Percentiles rank a stretch among this genome's conserved stretches.
Evolutionary conservation across 768 basidiomycete species (phyloP).

Genomic region (Boletus vinaceobasis): DNA sequence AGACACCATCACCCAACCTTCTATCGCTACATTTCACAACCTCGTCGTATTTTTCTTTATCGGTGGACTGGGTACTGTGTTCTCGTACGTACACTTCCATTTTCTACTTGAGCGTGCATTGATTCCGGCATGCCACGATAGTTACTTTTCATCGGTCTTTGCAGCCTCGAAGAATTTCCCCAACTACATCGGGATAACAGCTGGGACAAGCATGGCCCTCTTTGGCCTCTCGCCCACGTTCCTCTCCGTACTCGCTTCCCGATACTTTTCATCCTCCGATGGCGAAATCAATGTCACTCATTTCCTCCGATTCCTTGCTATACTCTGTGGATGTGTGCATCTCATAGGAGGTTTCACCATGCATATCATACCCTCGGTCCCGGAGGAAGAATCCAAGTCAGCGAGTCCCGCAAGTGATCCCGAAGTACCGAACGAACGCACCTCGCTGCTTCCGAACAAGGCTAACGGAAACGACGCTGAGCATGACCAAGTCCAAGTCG

Average conservation of each 20-base stretch:
- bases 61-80: slow-evolving; percentile 64
- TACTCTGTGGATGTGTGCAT: slow-evolving; percentile 51
- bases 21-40: slow-evolving; percentile 45
- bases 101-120: neutral
- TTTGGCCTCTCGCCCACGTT: slow-evolving; percentile 83
- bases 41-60: slow-evolving; percentile 60
- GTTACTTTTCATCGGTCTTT: slow-evolving; percentile 73
- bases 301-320: slow-evolving; percentile 57
- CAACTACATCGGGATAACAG: slow-evolving; percentile 57
- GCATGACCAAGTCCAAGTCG: slow-evolving; percentile 13
- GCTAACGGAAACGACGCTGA: slow-evolving; percentile 10
- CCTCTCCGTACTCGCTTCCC: slow-evolving; percentile 61
- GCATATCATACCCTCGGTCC: slow-evolving; percentile 17
- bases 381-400: slow-evolving; percentile 3
- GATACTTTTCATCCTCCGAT: slow-evolving; percentile 49
- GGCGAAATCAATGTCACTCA: slow-evolving; percentile 44
- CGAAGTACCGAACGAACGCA: slow-evolving; percentile 27
- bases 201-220: slow-evolving; percentile 65
- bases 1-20: slow-evolving; percentile 35
- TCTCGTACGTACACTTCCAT: slow-evolving; percentile 51
- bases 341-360: slow-evolving; percentile 50
- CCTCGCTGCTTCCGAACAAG: slow-evolving; percentile 29
- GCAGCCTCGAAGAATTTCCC: slow-evolving; percentile 72
- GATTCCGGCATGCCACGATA: slow-evolving; percentile 14
- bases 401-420: slow-evolving; percentile 5